Percentiles rank a stretch among this genome's conserved stretches.
Evolutionary conservation across 164 flowering plant species (phyloP).

Genomic region (Vitis rotundifolia): DNA sequence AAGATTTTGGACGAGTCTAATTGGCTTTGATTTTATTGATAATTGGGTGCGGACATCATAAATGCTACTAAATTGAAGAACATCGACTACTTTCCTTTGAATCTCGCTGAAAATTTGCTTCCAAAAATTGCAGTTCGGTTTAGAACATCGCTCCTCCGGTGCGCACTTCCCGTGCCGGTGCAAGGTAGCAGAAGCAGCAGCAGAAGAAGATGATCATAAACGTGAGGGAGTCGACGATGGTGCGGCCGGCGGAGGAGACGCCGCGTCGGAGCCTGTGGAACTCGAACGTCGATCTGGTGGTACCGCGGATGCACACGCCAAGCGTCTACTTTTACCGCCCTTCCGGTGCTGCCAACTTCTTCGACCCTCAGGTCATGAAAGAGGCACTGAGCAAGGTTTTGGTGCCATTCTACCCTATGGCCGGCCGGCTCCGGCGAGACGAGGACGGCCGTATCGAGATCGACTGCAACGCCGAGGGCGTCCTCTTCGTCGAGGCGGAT

Average conservation of each 20-base stretch:
- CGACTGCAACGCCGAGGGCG: conserved; percentile 53
- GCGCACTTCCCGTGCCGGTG: too few species aligned
- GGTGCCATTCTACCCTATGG: conserved; percentile 64
- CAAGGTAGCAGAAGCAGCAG: too few species aligned
- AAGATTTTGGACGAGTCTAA: too few species aligned
- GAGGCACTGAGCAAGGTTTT: conserved; percentile 45
- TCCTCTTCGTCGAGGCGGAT: conserved; percentile 53
- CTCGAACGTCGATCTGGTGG: conserved; percentile 46
- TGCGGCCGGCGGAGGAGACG: conserved; percentile 42
- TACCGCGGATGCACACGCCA: conserved; percentile 45
- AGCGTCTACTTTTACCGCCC: conserved; percentile 55
- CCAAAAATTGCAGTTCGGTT: too few species aligned
- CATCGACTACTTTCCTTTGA: too few species aligned
- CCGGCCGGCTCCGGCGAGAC: conserved; percentile 45
- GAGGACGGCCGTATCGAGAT: conserved; percentile 55
- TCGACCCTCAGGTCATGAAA: conserved; percentile 36
- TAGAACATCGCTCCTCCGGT: too few species aligned
- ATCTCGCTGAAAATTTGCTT: too few species aligned
- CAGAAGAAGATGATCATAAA: conserved; percentile 21
- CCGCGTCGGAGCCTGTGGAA: conserved; percentile 36
- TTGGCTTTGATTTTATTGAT: too few species aligned
- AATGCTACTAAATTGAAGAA: too few species aligned
- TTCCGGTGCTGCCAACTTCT: conserved; percentile 33
- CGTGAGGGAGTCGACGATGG: conserved; percentile 39
- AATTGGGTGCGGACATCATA: too few species aligned